Base-by-base conservation (phyloP, 164 flowering plant species). In the Echeveria elegans region DNA sequence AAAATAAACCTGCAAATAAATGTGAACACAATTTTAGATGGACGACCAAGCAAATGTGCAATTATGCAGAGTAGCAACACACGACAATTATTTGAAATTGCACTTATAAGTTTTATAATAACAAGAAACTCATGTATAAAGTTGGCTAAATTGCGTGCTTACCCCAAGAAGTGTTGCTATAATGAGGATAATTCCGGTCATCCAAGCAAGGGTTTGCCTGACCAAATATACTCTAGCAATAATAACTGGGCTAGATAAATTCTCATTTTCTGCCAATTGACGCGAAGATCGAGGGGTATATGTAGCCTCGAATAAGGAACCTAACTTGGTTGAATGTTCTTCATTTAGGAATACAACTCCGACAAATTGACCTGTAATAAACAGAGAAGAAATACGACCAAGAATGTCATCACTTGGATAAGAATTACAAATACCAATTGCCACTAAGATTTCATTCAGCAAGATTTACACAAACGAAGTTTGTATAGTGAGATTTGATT, bases 151-250 rank as follows among this genome's bases (percentile, higher is more conserved):
- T n/a, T 34, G 37, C 7, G 50, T 76, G 45, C 87, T 91, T 77
- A 94, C 99, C 95, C 97, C 99, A 28, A 91, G 53, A 31, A 89
- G 75, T 73, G 96, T 87, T 60, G 99, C 76, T 73, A 91, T 75
- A 29, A 91, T 73, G 69, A 94, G 93, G 75, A 94, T 79, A 70
- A 94, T 68, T 74, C 97, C 99, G 24, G 97, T 89, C 40, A 82
- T 41, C 99, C 97, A 89, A n/a, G 99, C 99, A 77, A 91, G 81
- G 37, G 76, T 80, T 26, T 41, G 66, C 69, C 97, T 85, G 68
- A 94, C 97, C 79, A 94, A 78, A 48, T 45, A 6, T 40, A 76
- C 75, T 74, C 82, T 81, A 12, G 36, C 79, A 65, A 62, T 40
- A 5, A 50, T 34, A 18, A 62, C 18, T 4, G 73, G 0, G 63